Base-by-base conservation (phyloP, 768 basidiomycete genomes). In the Wakefieldia striispora region DNA sequence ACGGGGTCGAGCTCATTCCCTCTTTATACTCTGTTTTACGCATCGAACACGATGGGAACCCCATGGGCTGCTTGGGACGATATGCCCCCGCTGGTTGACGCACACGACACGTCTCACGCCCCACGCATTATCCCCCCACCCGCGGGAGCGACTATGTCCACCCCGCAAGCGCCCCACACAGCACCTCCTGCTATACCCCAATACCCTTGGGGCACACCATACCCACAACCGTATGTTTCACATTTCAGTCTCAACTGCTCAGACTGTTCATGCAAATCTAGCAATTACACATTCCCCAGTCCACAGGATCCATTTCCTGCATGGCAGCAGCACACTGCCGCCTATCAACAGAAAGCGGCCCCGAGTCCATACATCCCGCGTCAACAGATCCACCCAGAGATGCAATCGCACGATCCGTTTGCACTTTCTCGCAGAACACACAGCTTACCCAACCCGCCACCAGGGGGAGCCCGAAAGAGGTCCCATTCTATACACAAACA, bases 291-390 rank as follows among this genome's bases (percentile, higher is more conserved):
- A n/a, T 50, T 58, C 27, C 49, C 53, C 14, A 48, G 8, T 42
- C 51, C 49, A 26, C 60, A 66, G 19, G 60, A 58, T 20, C 53
- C 53, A 6, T 50, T n/a, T 17, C 13, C 44, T 21, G 17, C 23
- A 17, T 54, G 57, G 57, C 34, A 5, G 11, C 53, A 31, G n/a
- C 23, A 55, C 4, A 10, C 50, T 7, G 12, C 47, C 20, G 36
- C 39, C 37, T 50, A 61, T 49, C 57, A 34, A 17, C 63, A 45
- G 8, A 55, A 24, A 51, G 53, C 59, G 20, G 55, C 46, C 12
- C 66, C 67, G 4, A 68, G 67, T 20, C 67, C 67, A 12, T 67
- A 67, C 53, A 52, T 67, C 48, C 61, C 67, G 12, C 56, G 10
- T 39, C 65, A 69, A 17, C 49, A 50, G 16, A 5, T 51, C 11